Evolutionary conservation across 495 filamentous ascomycete genomes (phyloP).

Genomic region (Penicillium daleae): DNA sequence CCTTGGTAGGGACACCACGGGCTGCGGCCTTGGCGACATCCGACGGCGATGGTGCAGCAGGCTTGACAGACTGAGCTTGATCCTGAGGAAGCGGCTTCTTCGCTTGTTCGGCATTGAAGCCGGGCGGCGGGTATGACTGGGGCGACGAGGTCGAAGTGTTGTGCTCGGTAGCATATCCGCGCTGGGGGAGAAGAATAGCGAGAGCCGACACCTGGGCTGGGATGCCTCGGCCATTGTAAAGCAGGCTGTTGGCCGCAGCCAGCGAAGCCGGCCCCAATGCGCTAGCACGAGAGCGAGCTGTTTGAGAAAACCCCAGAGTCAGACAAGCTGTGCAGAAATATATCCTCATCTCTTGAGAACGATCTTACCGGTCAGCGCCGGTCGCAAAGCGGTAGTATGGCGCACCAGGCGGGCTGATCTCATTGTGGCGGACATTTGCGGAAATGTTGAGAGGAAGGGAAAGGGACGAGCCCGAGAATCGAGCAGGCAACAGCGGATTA

Average conservation of each 20-base stretch:
- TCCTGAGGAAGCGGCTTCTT: conserved; percentile 77
- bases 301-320: conserved; percentile 15
- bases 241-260: conserved; percentile 51
- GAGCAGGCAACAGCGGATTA: conserved; percentile 28
- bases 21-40: conserved; percentile 48
- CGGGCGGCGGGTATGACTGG: conserved; percentile 77
- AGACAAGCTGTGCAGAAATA: background rate
- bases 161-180: conserved; percentile 73
- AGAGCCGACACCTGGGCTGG: conserved; percentile 65
- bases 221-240: conserved; percentile 58
- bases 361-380: conserved; percentile 37
- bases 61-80: conserved; percentile 33
- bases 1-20: conserved; percentile 50
- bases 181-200: conserved; percentile 66
- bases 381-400: conserved; percentile 41
- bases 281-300: conserved; percentile 43
- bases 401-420: conserved; percentile 50
- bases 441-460: conserved; percentile 33
- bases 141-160: conserved; percentile 60
- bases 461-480: conserved; percentile 33
- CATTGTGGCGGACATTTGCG: conserved; percentile 50
- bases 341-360: background rate
- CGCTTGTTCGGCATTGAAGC: conserved; percentile 88
- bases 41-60: conserved; percentile 38
- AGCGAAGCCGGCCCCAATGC: conserved; percentile 42